Conservation (phyloP, 202 grass and related monocot genomes). For the Carex arenaria region DNA sequence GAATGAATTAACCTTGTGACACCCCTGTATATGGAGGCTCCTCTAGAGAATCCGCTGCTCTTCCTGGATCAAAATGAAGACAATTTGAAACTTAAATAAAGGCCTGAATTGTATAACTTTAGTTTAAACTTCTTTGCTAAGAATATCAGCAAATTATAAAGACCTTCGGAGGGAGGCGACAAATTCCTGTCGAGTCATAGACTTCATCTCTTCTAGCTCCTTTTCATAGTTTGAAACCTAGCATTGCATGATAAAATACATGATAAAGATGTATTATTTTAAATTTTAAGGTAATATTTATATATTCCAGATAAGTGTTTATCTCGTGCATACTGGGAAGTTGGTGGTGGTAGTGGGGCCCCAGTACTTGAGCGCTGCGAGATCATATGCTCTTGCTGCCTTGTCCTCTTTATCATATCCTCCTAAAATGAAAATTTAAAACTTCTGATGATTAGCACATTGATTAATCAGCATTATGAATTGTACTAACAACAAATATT, state of each 20-base stretch:
- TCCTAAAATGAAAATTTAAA: conserved; percentile 30
- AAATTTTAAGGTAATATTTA: not conserved
- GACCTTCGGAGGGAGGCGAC: conserved; percentile 85
- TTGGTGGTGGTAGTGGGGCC: conserved; percentile 68
- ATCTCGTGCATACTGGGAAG: conserved; percentile 49
- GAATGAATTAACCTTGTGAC: conserved; percentile 57
- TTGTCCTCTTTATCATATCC: conserved; percentile 91
- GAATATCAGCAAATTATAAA: conserved; percentile 30
- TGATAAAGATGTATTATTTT: not conserved
- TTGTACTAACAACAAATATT: not conserved
- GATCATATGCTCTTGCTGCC: conserved; percentile 72
- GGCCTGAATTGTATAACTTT: not conserved
- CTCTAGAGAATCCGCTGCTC: conserved; percentile 95
- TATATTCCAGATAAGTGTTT: not conserved
- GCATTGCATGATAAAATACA: not conserved
- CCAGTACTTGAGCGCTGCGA: conserved; percentile 77
- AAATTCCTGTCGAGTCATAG: conserved; percentile 91
- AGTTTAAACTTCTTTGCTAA: not conserved
- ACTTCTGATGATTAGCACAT: not conserved
- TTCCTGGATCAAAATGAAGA: conserved; percentile 45
- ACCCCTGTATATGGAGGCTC: conserved; percentile 92
- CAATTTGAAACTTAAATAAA: not conserved
- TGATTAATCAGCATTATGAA: not conserved
- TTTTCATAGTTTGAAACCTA: conserved; percentile 68
- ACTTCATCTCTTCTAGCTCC: conserved; percentile 86